A percentile compares a stretch with the other conserved stretches of the same genome.
Conservation (phyloP, 148 eudicot genomes). For the Dysphania ambrosioides region DNA sequence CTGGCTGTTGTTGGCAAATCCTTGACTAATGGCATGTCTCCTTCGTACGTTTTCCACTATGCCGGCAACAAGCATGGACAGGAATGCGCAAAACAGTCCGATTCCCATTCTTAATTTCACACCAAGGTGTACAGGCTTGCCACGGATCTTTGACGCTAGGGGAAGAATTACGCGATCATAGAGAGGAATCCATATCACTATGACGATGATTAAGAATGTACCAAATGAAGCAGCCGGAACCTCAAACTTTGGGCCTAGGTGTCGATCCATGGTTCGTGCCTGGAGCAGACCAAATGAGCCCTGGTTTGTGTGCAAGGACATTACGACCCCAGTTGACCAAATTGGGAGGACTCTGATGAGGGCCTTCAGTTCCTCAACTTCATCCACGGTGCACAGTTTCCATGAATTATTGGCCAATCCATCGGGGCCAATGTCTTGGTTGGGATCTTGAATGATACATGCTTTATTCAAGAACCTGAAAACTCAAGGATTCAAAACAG, state of each 20-base stretch:
- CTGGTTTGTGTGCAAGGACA: slow-evolving; percentile 56
- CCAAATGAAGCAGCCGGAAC: slow-evolving; percentile 76
- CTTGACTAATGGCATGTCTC: slow-evolving; percentile 42
- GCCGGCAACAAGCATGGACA: slow-evolving; percentile 60
- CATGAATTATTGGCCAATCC: slow-evolving; percentile 49
- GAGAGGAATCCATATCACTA: slow-evolving; percentile 63
- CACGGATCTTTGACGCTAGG: slow-evolving; percentile 55
- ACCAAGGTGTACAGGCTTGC: slow-evolving; percentile 48
- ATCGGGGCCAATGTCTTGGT: slow-evolving; percentile 40
- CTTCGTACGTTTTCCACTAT: slow-evolving; percentile 57
- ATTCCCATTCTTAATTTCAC: slow-evolving; percentile 71
- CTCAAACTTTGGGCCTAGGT: slow-evolving; percentile 48
- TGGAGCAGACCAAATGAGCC: slow-evolving; percentile 53
- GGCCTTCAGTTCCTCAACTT: slow-evolving; percentile 74
- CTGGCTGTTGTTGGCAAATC: slow-evolving; percentile 31
- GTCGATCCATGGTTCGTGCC: slow-evolving; percentile 72
- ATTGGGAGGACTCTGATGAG: slow-evolving; percentile 63
- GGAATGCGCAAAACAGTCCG: slow-evolving; percentile 47
- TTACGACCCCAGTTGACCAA: slow-evolving; percentile 70
- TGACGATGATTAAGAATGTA: slow-evolving; percentile 49
- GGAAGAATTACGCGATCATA: slow-evolving; percentile 76
- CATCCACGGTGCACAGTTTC: slow-evolving; percentile 60
- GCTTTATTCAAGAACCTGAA: slow-evolving; percentile 72
- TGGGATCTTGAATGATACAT: slow-evolving; percentile 50
- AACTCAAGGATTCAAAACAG: not conserved